Evolutionary conservation across 805 yeast species (phyloP).

Genomic region (Kuraishia ogatae): DNA sequence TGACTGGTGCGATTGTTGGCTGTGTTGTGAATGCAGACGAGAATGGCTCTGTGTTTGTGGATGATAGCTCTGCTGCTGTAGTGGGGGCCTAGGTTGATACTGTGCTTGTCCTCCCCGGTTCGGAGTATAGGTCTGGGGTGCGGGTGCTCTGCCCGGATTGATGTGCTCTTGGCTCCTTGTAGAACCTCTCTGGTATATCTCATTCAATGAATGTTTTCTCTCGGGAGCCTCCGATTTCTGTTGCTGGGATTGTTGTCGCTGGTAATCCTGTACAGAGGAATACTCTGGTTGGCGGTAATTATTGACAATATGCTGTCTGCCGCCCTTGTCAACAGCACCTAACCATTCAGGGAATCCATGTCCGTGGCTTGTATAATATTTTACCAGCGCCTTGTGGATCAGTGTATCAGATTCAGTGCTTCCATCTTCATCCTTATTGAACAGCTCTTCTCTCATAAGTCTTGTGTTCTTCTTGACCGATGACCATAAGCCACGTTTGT

Average conservation of each 20-base stretch:
- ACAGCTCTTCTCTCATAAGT: background rate
- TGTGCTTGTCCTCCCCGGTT: background rate
- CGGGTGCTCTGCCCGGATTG: background rate
- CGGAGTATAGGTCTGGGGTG: background rate
- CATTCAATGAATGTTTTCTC: background rate
- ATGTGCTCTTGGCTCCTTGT: background rate
- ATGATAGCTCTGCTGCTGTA: background rate
- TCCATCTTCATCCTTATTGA: constrained; percentile 24
- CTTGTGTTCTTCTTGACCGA: constrained; percentile 8
- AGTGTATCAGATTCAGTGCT: constrained; percentile 22
- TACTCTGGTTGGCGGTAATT: too few relatives aligned
- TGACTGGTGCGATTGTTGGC: background rate
- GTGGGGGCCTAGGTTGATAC: background rate
- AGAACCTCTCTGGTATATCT: background rate
- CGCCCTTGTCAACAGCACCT: constrained; percentile 3
- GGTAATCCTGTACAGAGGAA: background rate
- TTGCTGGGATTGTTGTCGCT: constrained; percentile 1
- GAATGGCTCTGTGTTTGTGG: background rate
- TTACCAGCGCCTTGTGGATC: constrained; percentile 21
- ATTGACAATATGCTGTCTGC: background rate
- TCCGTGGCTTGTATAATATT: constrained; percentile 15
- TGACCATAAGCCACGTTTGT: constrained; percentile 9
- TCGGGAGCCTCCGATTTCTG: background rate
- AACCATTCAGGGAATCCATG: constrained; percentile 21
- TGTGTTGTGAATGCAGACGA: background rate